Conservation (phyloP, 768 basidiomycete genomes). For the Lentinula detonsa region DNA sequence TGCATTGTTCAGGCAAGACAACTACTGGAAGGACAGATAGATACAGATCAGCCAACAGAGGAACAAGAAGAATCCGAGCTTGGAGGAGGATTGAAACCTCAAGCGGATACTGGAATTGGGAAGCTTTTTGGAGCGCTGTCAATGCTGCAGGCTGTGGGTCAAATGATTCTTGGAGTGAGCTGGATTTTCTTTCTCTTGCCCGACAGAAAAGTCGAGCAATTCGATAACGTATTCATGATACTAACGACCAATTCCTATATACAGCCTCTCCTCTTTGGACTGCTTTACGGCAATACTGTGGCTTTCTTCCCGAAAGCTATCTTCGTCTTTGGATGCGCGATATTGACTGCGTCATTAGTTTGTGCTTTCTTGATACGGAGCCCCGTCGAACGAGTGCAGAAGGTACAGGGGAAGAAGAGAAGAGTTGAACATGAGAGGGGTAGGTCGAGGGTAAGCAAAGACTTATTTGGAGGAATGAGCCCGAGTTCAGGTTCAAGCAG, state of each 20-base stretch:
- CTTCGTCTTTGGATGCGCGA: slow-evolving; percentile 49
- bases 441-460: slow-evolving; percentile 42
- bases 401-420: slow-evolving; percentile 15
- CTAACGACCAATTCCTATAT: not conserved
- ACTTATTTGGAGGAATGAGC: slow-evolving; percentile 16
- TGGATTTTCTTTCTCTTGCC: slow-evolving; percentile 1
- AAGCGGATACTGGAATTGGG: slow-evolving; percentile 32
- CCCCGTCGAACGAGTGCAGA: slow-evolving; percentile 22
- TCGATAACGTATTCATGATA: too few relatives aligned
- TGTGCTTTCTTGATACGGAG: slow-evolving; percentile 34
- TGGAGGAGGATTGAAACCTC: slow-evolving; percentile 1
- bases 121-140: slow-evolving; percentile 69
- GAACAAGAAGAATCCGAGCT: slow-evolving; percentile 12
- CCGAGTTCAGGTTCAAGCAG: not conserved
- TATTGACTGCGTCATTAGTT: slow-evolving; percentile 35
- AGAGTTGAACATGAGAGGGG: slow-evolving; percentile 28
- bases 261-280: slow-evolving; percentile 69
- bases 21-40: slow-evolving; percentile 20
- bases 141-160: slow-evolving; percentile 61
- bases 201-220: too few relatives aligned
- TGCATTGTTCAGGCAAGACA: slow-evolving; percentile 48
- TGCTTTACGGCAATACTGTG: slow-evolving; percentile 67
- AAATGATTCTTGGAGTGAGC: slow-evolving; percentile 55
- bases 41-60: slow-evolving; percentile 10
- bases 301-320: slow-evolving; percentile 65